A percentile compares a stretch with the other conserved stretches of the same genome.
These are phyloP conservation scores for Dicorynia guianensis DNA, from an alignment of 306 rosid species.

Conservation along the genomic window DNA sequence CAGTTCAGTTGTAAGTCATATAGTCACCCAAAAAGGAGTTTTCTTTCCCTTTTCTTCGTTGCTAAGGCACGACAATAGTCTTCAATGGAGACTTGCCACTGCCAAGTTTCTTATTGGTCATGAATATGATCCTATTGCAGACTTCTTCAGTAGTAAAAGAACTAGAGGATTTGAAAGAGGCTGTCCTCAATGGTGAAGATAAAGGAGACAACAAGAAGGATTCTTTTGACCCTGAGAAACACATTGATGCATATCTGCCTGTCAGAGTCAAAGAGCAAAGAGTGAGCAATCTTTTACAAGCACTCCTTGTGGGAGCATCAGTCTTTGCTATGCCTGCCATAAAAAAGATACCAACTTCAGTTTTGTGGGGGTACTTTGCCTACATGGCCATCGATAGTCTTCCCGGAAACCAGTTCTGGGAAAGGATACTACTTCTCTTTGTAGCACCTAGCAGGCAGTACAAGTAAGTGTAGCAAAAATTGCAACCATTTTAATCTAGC, in stretches of 20 bases:
- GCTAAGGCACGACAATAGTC: too few species aligned
- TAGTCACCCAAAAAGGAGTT: background rate
- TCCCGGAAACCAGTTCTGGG: conserved; percentile 93
- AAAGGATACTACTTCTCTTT: conserved; percentile 72
- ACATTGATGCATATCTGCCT: conserved; percentile 77
- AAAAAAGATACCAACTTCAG: conserved; percentile 82
- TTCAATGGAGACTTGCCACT: background rate
- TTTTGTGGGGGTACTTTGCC: conserved; percentile 92
- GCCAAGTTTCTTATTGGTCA: conserved; percentile 19
- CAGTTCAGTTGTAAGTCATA: conserved; percentile 51
- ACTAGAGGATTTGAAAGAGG: conserved; percentile 73
- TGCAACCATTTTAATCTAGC: background rate
- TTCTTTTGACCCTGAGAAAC: conserved; percentile 76
- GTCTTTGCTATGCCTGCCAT: conserved; percentile 76
- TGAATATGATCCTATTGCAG: conserved; percentile 51
- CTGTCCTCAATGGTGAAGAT: conserved; percentile 64
- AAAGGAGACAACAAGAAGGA: conserved; percentile 42
- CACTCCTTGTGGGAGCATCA: conserved; percentile 79
- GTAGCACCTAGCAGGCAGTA: conserved; percentile 68
- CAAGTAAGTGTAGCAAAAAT: conserved; percentile 61
- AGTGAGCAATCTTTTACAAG: conserved; percentile 84
- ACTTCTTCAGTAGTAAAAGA: conserved; percentile 62
- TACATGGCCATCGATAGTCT: conserved; percentile 97
- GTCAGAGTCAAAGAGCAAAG: conserved; percentile 92
- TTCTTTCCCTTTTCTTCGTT: too few species aligned